A percentile compares a stretch with the other conserved stretches of the same genome.
Evolutionary conservation across 129 eudicot species (phyloP).

Genomic region (Flaveria ramosissima): DNA sequence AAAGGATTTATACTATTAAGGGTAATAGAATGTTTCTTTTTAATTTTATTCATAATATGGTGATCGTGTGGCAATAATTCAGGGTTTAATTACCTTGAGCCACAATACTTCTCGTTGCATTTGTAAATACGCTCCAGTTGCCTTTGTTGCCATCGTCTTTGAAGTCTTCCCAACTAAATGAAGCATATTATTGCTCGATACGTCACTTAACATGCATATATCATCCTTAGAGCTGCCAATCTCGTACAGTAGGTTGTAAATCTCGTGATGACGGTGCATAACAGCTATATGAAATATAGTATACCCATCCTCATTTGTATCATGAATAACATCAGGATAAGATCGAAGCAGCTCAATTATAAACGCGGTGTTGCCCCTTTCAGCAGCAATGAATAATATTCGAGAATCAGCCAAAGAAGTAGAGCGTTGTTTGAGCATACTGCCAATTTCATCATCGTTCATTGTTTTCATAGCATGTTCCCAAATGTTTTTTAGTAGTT

Average conservation of each 20-base stretch:
- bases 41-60: too few species aligned
- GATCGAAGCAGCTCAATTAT: conserved; percentile 12
- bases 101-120: conserved; percentile 45
- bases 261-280: conserved; percentile 27
- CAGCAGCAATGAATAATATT: conserved; percentile 27
- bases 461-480: neutral
- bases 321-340: conserved; percentile 35
- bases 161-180: conserved; percentile 45
- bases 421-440: neutral
- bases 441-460: neutral
- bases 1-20: too few species aligned
- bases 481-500: conserved; percentile 16
- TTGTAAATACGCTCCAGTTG: conserved; percentile 35
- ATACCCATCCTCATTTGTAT: conserved; percentile 1
- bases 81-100: too few species aligned
- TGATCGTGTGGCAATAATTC: too few species aligned
- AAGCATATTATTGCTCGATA: conserved; percentile 11
- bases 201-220: conserved; percentile 9
- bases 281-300: conserved; percentile 41
- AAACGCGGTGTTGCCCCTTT: conserved; percentile 28
- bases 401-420: neutral
- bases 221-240: conserved; percentile 13
- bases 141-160: conserved; percentile 21
- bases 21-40: too few species aligned
- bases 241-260: conserved; percentile 36